Base-by-base conservation (phyloP, 2,329 filamentous ascomycete genomes). In the Fusarium beomiforme region DNA sequence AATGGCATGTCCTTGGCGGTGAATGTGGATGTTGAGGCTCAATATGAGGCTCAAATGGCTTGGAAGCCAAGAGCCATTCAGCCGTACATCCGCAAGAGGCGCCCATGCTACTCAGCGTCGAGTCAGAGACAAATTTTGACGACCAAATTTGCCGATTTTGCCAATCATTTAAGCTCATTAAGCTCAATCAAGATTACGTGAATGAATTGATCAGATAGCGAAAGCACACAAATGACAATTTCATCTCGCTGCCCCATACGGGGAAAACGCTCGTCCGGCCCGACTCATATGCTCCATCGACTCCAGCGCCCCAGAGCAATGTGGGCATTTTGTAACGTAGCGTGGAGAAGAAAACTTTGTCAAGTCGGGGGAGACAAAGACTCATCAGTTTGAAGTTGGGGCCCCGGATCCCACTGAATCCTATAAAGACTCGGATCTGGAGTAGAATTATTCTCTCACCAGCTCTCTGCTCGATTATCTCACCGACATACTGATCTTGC, bases 221-320 rank as follows among this genome's bases (percentile, higher is more conserved):
- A 24, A 53, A 44, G 29, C n/a, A 55, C 19, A 36, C 39, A 24
- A 24, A 36, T 26, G 36, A 64, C 37, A 29, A 59, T 65, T 26
- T 49, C 44, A 59, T 24, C 21, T 57, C 26, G n/a, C 12, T 50
- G 37, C 50, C 50, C 50, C 62, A 39, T 65, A 59, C 33, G 60
- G 63, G 63, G 63, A 65, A 65, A 65, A 65, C 60, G 43, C 63
- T 65, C 60, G 60, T 59, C 63, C 63, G 63, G 63, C 50, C 63
- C 63, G 63, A 65, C 13, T 65, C 63, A 65, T 46, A 23, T 58
- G 63, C 60, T 49, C 60, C 63, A 59, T 65, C 17, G 37, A 41
- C 36, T 62, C 31, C 44, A 53, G 37, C 26, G 60, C 46, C 57
- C 60, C 62, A 65, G 62, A 65, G 31, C 34, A 58, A 59, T 57